Evolutionary conservation across 2,329 filamentous ascomycete genomes (phyloP).

Genomic region (Pseudogymnoascus sp.): DNA sequence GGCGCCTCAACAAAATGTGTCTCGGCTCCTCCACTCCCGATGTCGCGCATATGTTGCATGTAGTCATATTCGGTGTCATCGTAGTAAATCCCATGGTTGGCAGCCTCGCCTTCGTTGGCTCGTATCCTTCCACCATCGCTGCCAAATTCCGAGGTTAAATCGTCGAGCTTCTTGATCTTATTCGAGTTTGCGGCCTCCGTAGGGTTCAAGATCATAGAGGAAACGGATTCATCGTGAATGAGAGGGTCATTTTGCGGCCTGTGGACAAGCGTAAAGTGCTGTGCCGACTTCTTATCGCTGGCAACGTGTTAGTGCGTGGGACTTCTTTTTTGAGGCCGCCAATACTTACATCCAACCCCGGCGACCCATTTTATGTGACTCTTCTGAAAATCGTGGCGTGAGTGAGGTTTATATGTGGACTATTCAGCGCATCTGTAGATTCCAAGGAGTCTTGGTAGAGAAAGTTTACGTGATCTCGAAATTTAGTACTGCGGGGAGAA

Average conservation of each 20-base stretch:
- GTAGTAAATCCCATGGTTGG: constrained; percentile 85
- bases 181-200: constrained; percentile 43
- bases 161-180: constrained; percentile 60
- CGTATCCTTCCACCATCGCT: constrained; percentile 56
- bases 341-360: constrained; percentile 62
- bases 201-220: constrained; percentile 82
- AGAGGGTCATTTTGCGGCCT: constrained; percentile 95
- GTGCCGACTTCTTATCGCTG: constrained; percentile 83
- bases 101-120: constrained; percentile 91
- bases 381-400: not conserved
- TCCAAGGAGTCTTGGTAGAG: constrained; percentile 7
- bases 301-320: constrained; percentile 27
- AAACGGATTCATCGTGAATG: constrained; percentile 84
- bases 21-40: constrained; percentile 62
- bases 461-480: constrained; percentile 8
- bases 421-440: not conserved
- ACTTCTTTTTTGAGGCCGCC: constrained; percentile 9
- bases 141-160: constrained; percentile 70
- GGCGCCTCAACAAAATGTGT: constrained; percentile 77
- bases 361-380: constrained; percentile 54
- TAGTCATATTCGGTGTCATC: constrained; percentile 97
- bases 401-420: constrained; percentile 1
- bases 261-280: constrained; percentile 90
- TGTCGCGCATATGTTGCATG: constrained; percentile 95
- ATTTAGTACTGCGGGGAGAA: constrained; percentile 9